phyloP scores from a whole-genome alignment of 73 alveolate species.

The Diophrys appendiculata region DNA sequence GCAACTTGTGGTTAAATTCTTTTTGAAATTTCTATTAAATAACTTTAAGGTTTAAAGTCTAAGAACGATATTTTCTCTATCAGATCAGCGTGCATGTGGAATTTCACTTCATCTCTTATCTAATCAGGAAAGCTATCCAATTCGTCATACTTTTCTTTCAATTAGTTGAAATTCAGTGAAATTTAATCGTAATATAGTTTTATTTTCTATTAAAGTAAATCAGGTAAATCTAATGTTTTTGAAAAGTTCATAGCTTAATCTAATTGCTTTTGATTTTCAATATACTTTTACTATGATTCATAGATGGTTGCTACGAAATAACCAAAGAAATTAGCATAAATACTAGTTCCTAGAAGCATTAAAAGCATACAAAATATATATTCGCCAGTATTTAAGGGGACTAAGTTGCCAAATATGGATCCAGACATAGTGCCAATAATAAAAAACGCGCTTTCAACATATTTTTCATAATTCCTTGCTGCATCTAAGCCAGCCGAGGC shows the following conservation, averaged over 20 bases:
- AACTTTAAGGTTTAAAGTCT: no score
- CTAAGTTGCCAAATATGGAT: conserved; percentile 22
- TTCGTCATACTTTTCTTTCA: conserved; percentile 20
- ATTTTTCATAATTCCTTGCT: conserved; percentile 19
- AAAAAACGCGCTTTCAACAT: conserved; percentile 37
- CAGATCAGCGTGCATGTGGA: no score
- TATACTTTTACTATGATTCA: conserved; percentile 17
- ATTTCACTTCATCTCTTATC: no score
- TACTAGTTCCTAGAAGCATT: conserved; percentile 33
- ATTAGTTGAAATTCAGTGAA: conserved; percentile 17
- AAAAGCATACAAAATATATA: conserved; percentile 18
- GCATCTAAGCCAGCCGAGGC: background rate
- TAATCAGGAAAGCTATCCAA: background rate
- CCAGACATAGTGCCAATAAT: conserved; percentile 45
- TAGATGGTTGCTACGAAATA: conserved; percentile 25
- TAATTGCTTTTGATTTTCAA: conserved; percentile 25
- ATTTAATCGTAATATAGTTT: conserved; percentile 18
- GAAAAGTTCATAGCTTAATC: conserved; percentile 52
- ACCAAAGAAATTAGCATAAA: conserved; percentile 51
- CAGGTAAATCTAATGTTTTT: conserved; percentile 23
- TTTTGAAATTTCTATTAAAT: no score
- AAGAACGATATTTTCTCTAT: no score
- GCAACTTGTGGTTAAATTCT: no score
- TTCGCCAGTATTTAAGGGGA: conserved; percentile 32
- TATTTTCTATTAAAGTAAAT: conserved; percentile 8